Base-by-base conservation (phyloP, 306 rosid genomes). In the Hippophae gyantsensis region DNA sequence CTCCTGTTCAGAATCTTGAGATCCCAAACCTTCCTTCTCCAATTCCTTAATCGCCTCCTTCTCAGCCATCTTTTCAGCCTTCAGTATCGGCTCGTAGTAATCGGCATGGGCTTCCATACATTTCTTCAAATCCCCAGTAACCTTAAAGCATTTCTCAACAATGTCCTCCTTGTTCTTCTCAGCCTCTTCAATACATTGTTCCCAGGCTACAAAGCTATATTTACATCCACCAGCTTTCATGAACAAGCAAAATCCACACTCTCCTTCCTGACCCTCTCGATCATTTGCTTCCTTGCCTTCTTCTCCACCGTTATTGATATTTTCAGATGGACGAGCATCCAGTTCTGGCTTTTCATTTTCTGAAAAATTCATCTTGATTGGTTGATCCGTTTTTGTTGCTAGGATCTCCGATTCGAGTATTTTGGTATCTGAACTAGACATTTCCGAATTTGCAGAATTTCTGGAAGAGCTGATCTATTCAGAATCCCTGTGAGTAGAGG, bases 161-260 rank as follows among this genome's bases (percentile, higher is more conserved):
- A 86, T 67, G 63, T 83, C 92, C 52, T 83, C 92, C 7, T 78
- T 65, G 14, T 63, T 81, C 52, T 74, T 71, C 62, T 89, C 90
- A 0, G 89, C 85, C 9, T 79, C 92, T 58, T 78, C 77, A 2
- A 89, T 57, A 76, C 97, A 89, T 6, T 83, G 54, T 50, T 89
- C 97, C 95, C 97, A 89, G 9, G 58, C 68, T 7, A 55, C 45
- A 67, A 85, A 89, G 54, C 76, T 60, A 4, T 89, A 90, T 60
- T 57, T 78, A 82, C 97, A 89, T 0, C 86, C 97, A 0, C 97
- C 97, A 1, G 66, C 90, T 70, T 89, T 89, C 97, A 89, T 89
- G 83, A 73, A 89, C 75, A 89, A 26, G 73, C 97, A 89, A 42
- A 89, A 89, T 48, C 97, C 95, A 55, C 97, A 89, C 74, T 89